phyloP scores from a whole-genome alignment of 2,329 filamentous ascomycete species.

The Parastagonospora avenae region DNA sequence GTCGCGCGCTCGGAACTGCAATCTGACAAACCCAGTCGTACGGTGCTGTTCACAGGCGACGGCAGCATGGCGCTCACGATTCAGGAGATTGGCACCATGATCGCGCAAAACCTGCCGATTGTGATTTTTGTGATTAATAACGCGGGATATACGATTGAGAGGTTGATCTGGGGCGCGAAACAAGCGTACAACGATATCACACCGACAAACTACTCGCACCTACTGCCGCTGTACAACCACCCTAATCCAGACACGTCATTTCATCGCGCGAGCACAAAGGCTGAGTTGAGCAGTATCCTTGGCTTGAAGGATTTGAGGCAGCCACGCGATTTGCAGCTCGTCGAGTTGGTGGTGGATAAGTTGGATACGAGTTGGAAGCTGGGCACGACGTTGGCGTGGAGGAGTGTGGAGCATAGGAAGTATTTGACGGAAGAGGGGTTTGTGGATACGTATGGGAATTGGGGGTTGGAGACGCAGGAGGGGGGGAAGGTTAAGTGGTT shows the following conservation, averaged over 20 bases:
- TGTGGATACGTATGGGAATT: constrained; percentile 39
- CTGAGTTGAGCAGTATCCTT: constrained; percentile 46
- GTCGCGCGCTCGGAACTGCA: constrained; percentile 57
- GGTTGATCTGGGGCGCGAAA: constrained; percentile 52
- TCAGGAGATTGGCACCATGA: constrained; percentile 69
- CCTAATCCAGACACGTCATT: constrained; percentile 37
- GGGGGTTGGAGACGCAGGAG: constrained; percentile 30
- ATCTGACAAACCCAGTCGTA: constrained; percentile 43
- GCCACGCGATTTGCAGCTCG: constrained; percentile 44
- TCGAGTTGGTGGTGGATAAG: constrained; percentile 51
- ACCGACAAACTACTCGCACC: constrained; percentile 46
- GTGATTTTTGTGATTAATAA: constrained; percentile 55
- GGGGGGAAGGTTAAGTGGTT: constrained; percentile 34
- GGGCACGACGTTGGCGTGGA: constrained; percentile 47
- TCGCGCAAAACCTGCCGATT: constrained; percentile 47
- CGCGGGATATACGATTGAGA: constrained; percentile 54
- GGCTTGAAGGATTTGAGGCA: constrained; percentile 32
- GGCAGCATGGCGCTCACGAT: constrained; percentile 70
- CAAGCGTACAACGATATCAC: constrained; percentile 49
- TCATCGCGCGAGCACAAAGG: constrained; percentile 45
- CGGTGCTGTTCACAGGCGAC: constrained; percentile 66
- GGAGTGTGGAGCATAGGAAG: constrained; percentile 43
- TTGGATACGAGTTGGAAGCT: constrained; percentile 30
- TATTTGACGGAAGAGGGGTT: constrained; percentile 49
- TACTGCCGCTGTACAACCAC: constrained; percentile 50